Evolutionary conservation across 2,329 filamentous ascomycete genomes (phyloP).

Genomic region (Cladosporium sp.): DNA sequence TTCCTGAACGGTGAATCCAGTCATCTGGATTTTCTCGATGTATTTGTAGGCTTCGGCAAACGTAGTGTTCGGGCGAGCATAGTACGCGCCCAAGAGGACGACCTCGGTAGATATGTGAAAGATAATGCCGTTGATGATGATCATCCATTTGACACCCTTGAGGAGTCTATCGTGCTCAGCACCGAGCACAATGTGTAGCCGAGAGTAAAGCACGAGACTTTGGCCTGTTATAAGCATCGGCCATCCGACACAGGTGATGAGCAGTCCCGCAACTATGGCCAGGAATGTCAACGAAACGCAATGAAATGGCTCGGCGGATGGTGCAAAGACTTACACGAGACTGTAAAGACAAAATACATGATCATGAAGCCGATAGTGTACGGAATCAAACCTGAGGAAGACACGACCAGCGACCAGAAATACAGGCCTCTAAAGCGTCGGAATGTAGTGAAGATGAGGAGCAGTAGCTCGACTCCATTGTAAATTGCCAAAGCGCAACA

Average conservation of each 20-base stretch:
- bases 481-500: slow-evolving; percentile 27
- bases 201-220: slow-evolving; percentile 58
- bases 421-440: slow-evolving; percentile 44
- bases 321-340: not conserved
- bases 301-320: too few relatives aligned
- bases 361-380: slow-evolving; percentile 37
- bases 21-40: slow-evolving; percentile 42
- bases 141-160: slow-evolving; percentile 51
- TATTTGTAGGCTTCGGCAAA: slow-evolving; percentile 31
- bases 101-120: slow-evolving; percentile 49
- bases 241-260: slow-evolving; percentile 45
- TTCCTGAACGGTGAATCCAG: slow-evolving; percentile 37
- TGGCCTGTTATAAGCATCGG: slow-evolving; percentile 56
- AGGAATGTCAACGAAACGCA: not conserved
- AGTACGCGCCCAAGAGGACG: slow-evolving; percentile 50
- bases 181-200: slow-evolving; percentile 51
- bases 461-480: slow-evolving; percentile 41
- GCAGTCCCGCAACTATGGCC: slow-evolving; percentile 11
- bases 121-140: slow-evolving; percentile 50
- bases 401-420: slow-evolving; percentile 45
- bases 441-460: slow-evolving; percentile 41
- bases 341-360: slow-evolving; percentile 13
- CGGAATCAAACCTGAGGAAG: slow-evolving; percentile 40
- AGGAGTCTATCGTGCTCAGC: slow-evolving; percentile 43
- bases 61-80: slow-evolving; percentile 18